Conservation (phyloP, 495 filamentous ascomycete species). For the Penicillium soppii region DNA sequence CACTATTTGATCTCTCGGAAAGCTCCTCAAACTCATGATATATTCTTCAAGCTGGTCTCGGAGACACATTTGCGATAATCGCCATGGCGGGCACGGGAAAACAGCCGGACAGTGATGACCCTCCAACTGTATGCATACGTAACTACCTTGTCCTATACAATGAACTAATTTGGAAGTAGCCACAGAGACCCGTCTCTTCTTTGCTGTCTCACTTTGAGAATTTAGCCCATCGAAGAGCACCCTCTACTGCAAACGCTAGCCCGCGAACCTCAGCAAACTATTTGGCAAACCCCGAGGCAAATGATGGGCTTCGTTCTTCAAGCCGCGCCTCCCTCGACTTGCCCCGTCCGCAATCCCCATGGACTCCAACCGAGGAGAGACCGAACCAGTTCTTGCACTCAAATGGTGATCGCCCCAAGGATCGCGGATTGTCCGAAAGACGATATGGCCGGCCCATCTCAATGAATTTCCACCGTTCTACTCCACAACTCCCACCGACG, state of each 20-base stretch:
- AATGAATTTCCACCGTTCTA: constrained; percentile 52
- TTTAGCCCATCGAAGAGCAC: constrained; percentile 57
- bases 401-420: constrained; percentile 30
- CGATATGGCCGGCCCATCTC: constrained; percentile 45
- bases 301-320: constrained; percentile 46
- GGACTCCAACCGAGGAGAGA: constrained; percentile 33
- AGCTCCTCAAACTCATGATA: constrained; percentile 33
- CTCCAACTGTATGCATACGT: constrained; percentile 44
- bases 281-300: constrained; percentile 38
- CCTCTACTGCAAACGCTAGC: constrained; percentile 28
- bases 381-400: constrained; percentile 17
- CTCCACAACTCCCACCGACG: constrained; percentile 63
- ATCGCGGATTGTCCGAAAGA: constrained; percentile 28
- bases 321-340: constrained; percentile 53
- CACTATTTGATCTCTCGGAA: constrained; percentile 1
- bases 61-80: constrained; percentile 30
- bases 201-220: constrained; percentile 91
- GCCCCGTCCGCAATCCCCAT: constrained; percentile 44
- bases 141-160: constrained; percentile 13
- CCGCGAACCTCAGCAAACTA: constrained; percentile 33
- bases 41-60: constrained; percentile 16
- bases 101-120: constrained; percentile 40
- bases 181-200: constrained; percentile 79
- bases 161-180: constrained; percentile 14
- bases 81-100: constrained; percentile 42